Percentiles rank a stretch among this genome's conserved stretches.
Evolutionary conservation across 345 rosid genomes (phyloP).

Genomic region (Trapa bicornis): DNA sequence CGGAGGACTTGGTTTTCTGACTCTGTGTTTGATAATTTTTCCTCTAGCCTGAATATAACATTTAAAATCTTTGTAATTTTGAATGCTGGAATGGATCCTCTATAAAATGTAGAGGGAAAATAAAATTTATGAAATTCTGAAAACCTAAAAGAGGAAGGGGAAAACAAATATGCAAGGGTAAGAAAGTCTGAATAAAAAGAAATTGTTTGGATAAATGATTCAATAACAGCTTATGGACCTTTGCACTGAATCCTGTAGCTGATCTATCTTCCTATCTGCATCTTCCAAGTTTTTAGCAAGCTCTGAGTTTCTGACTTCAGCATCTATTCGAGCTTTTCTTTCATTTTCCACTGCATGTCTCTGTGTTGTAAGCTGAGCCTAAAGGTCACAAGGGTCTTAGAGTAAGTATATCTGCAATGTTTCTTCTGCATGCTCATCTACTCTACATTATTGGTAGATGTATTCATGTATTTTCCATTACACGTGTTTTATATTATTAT

Average conservation of each 20-base stretch:
- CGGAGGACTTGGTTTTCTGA: conserved; percentile 84
- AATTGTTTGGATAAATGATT: neutral
- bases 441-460: neutral
- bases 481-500: neutral
- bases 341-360: conserved; percentile 46
- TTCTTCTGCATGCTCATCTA: neutral
- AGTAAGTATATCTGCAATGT: neutral
- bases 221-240: conserved; percentile 41
- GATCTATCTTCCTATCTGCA: conserved; percentile 49
- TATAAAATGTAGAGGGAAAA: neutral
- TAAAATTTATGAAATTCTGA: neutral
- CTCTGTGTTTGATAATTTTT: conserved; percentile 60
- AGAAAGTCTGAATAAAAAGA: neutral
- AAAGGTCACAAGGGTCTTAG: conserved; percentile 1
- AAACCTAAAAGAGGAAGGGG: neutral
- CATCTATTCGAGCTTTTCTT: conserved; percentile 33
- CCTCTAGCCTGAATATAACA: conserved; percentile 51
- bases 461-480: neutral
- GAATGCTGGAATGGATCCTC: neutral
- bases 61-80: neutral
- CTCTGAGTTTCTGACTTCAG: conserved; percentile 42
- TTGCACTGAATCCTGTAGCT: conserved; percentile 63
- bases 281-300: conserved; percentile 53
- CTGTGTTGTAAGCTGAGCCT: conserved; percentile 38
- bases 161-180: neutral